A percentile compares a stretch with the other conserved stretches of the same genome.
Evolutionary conservation across 2,329 filamentous ascomycete genomes (phyloP).

Genomic region (Pseudogymnoascus sp.): DNA sequence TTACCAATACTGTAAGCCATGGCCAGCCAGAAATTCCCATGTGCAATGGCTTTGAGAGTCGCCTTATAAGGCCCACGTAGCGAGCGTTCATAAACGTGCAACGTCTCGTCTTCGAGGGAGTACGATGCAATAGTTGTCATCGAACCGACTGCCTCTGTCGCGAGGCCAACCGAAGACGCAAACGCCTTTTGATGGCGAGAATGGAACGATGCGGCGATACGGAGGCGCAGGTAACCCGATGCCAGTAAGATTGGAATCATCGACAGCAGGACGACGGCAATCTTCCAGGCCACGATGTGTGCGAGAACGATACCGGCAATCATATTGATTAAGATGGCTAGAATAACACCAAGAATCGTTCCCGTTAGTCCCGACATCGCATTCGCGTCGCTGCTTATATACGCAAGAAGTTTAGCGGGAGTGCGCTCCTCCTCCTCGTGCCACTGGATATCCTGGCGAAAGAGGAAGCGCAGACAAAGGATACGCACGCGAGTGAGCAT

Average conservation of each 20-base stretch:
- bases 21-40: conserved; percentile 51
- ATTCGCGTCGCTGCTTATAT: conserved; percentile 61
- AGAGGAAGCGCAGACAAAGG: conserved; percentile 54
- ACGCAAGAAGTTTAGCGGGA: conserved; percentile 52
- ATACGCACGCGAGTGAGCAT: conserved; percentile 55
- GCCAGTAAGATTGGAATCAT: conserved; percentile 60
- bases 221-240: conserved; percentile 60
- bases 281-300: conserved; percentile 66
- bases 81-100: conserved; percentile 46
- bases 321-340: conserved; percentile 60
- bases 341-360: conserved; percentile 59
- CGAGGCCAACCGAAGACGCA: conserved; percentile 52
- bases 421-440: conserved; percentile 57
- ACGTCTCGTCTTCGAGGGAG: conserved; percentile 40
- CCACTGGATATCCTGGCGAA: conserved; percentile 61
- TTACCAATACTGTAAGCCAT: conserved; percentile 46
- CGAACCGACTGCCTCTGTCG: conserved; percentile 59
- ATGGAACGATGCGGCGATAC: conserved; percentile 52
- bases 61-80: conserved; percentile 42
- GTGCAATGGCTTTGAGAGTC: conserved; percentile 40
- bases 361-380: conserved; percentile 60
- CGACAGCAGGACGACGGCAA: conserved; percentile 62
- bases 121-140: conserved; percentile 50
- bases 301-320: conserved; percentile 58
- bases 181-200: conserved; percentile 56